Conservation (phyloP, 495 filamentous ascomycete genomes). For the Podospora bellae-mahoneyi region DNA sequence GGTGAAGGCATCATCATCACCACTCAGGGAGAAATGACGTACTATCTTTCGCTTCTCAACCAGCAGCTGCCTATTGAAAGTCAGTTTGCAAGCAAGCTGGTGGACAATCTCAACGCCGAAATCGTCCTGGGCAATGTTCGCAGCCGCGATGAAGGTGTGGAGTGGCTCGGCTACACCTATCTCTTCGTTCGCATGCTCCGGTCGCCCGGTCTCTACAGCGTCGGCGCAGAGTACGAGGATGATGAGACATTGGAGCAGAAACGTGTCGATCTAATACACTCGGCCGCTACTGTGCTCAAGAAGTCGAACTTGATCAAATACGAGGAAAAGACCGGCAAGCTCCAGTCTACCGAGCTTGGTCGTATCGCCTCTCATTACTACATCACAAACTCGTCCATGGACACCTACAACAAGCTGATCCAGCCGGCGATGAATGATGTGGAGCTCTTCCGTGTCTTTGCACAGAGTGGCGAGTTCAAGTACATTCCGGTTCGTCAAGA, state of each 20-base stretch:
- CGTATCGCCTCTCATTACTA: conserved; percentile 98
- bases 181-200: conserved; percentile 97
- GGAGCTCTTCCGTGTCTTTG: conserved; percentile 96
- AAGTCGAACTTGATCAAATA: conserved; percentile 88
- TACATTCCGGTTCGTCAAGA: conserved; percentile 98
- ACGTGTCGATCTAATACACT: conserved; percentile 93
- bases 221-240: conserved; percentile 91
- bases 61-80: conserved; percentile 97
- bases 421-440: conserved; percentile 88
- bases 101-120: conserved; percentile 96
- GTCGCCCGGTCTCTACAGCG: conserved; percentile 92
- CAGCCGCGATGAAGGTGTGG: conserved; percentile 88
- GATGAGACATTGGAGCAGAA: conserved; percentile 92
- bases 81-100: conserved; percentile 87
- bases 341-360: conserved; percentile 91
- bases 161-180: conserved; percentile 99
- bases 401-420: conserved; percentile 92
- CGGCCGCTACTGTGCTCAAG: conserved; percentile 83
- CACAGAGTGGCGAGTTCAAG: conserved; percentile 96
- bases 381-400: conserved; percentile 93
- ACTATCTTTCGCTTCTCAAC: conserved; percentile 93
- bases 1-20: conserved; percentile 99
- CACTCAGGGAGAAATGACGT: conserved; percentile 88
- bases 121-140: conserved; percentile 94
- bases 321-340: conserved; percentile 84